Evolutionary conservation across 1,284 basidiomycete species (phyloP).

Genomic region (Cystobasidiaceae sp.): DNA sequence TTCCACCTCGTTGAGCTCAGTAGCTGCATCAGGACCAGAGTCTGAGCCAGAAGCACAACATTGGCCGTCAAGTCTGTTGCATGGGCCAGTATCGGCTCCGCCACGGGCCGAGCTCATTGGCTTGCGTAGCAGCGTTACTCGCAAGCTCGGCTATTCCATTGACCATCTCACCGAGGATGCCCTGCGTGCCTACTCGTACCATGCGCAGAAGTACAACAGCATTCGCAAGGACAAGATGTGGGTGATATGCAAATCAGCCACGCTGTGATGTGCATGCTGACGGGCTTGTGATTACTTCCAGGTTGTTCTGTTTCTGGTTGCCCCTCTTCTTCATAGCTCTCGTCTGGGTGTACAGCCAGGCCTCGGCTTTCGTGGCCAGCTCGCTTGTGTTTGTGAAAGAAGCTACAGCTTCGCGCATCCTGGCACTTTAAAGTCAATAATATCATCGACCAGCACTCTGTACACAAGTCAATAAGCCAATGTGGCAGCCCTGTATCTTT

Average conservation of each 20-base stretch:
- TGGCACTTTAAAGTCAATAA: too few species aligned
- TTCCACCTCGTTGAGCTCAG: neutral
- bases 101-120: neutral
- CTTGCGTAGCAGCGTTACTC: neutral
- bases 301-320: slow-evolving; percentile 29
- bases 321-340: slow-evolving; percentile 24
- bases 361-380: neutral
- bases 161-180: slow-evolving; percentile 29
- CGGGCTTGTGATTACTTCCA: neutral
- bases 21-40: neutral
- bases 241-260: too few species aligned
- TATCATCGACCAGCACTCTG: too few species aligned
- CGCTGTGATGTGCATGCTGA: too few species aligned
- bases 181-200: slow-evolving; percentile 23
- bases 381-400: neutral
- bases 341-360: slow-evolving; percentile 18
- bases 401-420: too few species aligned
- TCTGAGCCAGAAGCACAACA: neutral
- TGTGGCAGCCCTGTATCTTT: too few species aligned
- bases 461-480: too few species aligned
- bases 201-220: slow-evolving; percentile 8
- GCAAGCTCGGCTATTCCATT: slow-evolving; percentile 23
- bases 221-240: slow-evolving; percentile 25
- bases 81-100: neutral
- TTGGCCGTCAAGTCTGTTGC: neutral